A percentile compares a stretch with the other conserved stretches of the same genome.
These are phyloP conservation scores for Pseudogymnoascus sp. DNA, from an alignment of 2,329 filamentous ascomycete species.

Conservation along the genomic window DNA sequence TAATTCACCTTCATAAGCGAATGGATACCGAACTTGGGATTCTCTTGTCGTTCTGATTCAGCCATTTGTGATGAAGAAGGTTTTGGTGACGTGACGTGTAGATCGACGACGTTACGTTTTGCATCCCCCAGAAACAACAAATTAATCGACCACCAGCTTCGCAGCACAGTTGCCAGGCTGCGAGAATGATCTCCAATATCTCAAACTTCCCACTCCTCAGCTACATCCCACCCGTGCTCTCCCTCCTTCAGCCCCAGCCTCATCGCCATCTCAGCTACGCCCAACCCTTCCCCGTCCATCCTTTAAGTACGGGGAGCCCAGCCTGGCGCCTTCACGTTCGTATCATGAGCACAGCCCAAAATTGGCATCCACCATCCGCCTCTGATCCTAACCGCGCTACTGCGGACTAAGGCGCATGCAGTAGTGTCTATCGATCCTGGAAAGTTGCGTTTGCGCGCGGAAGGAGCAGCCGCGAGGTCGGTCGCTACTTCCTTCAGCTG, in stretches of 20 bases:
- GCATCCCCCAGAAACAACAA: neutral
- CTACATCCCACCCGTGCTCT: neutral
- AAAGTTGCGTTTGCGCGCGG: neutral
- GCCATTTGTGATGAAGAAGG: neutral
- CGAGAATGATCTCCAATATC: neutral
- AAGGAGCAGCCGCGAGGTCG: neutral
- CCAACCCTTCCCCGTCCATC: neutral
- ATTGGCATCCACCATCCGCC: neutral
- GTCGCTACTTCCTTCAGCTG: neutral
- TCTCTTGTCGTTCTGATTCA: neutral
- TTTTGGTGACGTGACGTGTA: neutral
- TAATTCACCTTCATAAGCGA: neutral
- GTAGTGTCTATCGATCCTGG: neutral
- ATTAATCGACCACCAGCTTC: neutral
- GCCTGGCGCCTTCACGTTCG: neutral
- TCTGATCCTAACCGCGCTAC: neutral
- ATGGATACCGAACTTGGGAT: neutral
- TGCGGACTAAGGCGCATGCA: neutral
- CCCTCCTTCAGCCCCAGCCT: neutral
- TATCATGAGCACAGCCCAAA: neutral
- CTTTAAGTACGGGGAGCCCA: neutral
- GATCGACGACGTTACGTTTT: neutral
- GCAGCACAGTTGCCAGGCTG: neutral
- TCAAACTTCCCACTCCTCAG: neutral
- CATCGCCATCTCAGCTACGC: neutral